phyloP scores from a whole-genome alignment of 257 asterid genomes.

The Craterostigma plantagineum region DNA sequence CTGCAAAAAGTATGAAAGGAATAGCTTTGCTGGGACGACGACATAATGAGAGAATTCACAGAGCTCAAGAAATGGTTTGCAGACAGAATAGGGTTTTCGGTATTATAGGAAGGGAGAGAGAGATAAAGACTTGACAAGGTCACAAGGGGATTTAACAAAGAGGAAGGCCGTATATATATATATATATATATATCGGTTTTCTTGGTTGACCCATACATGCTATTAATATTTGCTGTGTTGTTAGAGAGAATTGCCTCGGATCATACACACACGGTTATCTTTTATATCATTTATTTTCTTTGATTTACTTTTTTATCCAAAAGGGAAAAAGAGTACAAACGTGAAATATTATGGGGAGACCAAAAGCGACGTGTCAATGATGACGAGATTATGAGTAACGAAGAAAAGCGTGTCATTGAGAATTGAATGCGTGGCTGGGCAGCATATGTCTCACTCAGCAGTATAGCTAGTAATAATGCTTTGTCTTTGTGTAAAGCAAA shows the following conservation, averaged over 20 bases:
- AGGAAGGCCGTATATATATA: background rate
- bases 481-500: no score
- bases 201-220: background rate
- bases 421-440: background rate
- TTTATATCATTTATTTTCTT: no score
- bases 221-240: background rate
- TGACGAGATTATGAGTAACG: constrained; percentile 37
- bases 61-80: no score
- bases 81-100: constrained; percentile 11
- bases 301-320: no score
- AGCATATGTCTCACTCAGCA: no score
- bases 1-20: background rate
- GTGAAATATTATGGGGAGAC: constrained; percentile 13
- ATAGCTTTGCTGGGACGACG: background rate
- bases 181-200: background rate
- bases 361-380: constrained; percentile 41
- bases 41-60: constrained; percentile 10
- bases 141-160: no score
- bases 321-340: background rate
- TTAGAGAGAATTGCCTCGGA: background rate
- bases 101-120: constrained; percentile 2
- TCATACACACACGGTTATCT: no score
- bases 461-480: no score
- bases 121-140: constrained; percentile 25
- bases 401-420: constrained; percentile 20